Base-by-base conservation (phyloP, 2,329 filamentous ascomycete genomes). In the Botrytis galanthina region DNA sequence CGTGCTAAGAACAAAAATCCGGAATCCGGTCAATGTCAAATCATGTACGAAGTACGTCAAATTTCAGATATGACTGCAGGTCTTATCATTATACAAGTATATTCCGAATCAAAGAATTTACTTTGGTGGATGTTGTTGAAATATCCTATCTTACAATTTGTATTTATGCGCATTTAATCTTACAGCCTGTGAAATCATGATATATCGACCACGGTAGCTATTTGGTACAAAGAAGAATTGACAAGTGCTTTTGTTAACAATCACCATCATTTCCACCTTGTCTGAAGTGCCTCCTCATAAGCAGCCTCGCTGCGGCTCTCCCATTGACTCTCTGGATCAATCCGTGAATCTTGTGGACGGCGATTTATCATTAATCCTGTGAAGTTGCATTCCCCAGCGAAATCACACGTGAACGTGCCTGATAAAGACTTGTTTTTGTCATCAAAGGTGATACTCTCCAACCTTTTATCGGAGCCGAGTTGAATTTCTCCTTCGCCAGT, bases 401-500 rank as follows among this genome's bases (percentile, higher is more conserved):
- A 73, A 42, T 59, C 46, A 54, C 66, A 71, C n/a, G 37, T 73
- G 57, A 77, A 76, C 5, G 61, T 72, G 10, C 76, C 76, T 22
- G 64, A 73, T 7, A 78, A 48, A 37, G 75, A 44, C 59, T 51
- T 75, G 3, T 74, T 73, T 20, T 75, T 75, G 5, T 74, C 70
- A n/a, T 72, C 74, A 42, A 75, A 77, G 14, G 75, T 74, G 29
- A 76, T 73, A 14, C 63, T 54, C 22, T 69, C 57, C n/a, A 74
- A 63, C 8, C 20, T 37, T 57, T 60, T 32, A 51, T 75, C 74
- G 26, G 76, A 76, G 22, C 66, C 32, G 5, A 76, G 44, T 64
- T 78, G 69, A 22, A 75, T 76, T 29, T 74, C 75, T 14, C 75
- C 75, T 69, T 78, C 75, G 39, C 76, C 73, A 60, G 73, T 77